Evolutionary conservation across 2,329 filamentous ascomycete genomes (phyloP), one percentile per base, ranked within the genome.

Genomic region (Aspergillus tanneri): DNA sequence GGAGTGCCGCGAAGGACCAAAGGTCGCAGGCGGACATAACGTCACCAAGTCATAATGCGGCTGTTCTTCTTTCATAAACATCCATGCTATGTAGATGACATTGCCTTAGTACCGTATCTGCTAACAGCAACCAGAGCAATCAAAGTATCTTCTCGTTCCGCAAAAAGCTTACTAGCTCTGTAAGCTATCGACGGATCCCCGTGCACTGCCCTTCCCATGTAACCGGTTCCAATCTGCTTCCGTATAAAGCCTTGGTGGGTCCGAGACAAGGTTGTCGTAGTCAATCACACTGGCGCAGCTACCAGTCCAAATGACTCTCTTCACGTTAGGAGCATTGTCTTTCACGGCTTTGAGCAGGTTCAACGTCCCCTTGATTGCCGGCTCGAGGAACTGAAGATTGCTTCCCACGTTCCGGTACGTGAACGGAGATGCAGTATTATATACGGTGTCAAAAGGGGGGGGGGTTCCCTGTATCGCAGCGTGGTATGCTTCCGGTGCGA

Each of bases 221-320:
- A 3, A 34, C 10, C 30, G 30, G 30, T 34, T 34, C 30, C 30
- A 34, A 16, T 34, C 30, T 6, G 30, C 42, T 40, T 50, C 47
- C n/a, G 34, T 41, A 46, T 41, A 46, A 30, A 38, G 3, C 34
- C 19, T 34, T 34, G 43, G 22, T 18, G 46, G 39, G 35, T 47
- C 49, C 14, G 45, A 45, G 14, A 43, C 38, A 10, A 52, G 40
- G 14, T 38, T n/a, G n/a, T 37, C 45, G 46, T 52, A 52, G 27
- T 52, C 35, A 32, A 52, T 46, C 27, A 52, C 45, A 11, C 45
- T 44, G 18, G 45, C 49, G 36, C 49, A 52, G 40, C 45, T 48
- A n/a, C 49, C 41, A 14, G 49, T 48, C 32, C 36, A 48, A 37
- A 52, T 48, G 19, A 52, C 39, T 36, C 49, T 39, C n/a, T 36